Base-by-base conservation (phyloP, 805 yeast species). In the Saturnispora dispora region DNA sequence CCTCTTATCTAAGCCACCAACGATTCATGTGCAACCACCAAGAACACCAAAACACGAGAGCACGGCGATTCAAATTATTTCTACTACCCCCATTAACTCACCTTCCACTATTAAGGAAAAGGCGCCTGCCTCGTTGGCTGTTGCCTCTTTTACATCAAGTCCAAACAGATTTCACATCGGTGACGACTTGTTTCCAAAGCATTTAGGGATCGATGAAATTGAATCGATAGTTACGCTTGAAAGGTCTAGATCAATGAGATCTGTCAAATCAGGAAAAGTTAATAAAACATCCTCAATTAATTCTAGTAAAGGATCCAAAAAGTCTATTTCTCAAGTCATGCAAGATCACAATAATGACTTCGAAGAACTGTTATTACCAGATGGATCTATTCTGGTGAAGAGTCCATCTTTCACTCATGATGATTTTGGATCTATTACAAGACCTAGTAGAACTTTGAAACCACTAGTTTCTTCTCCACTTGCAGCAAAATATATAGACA, bases 211-310 rank as follows among this genome's bases (percentile, higher is more conserved):
- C 0, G 78, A 76, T 48, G 95, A 86, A 60, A 85, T 86, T 10
- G 86, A 83, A 56, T 81, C 86, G 45, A 86, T 86, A 52, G 83
- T 83, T 2, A 76, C 84, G 7, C 61, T 86, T 43, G 95, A 86
- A 63, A 73, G 90, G 53, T 77, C 85, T 7, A 61, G 80, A 47
- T 76, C 82, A 5, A 70, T 77, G 70, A 74, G 77, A 60, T 82
- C 88, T 0, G 63, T 74, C n/a, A 69, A 59, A 50, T 60, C 63
- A 8, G 18, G 35, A 5, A 48, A 53, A 32, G 13, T 25, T 4
- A n/a, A 37, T 17, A 37, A 37, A 5, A 18, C 46, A 7, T 25
- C 27, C 13, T 20, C 60, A 46, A 4, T 58, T 58, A 28, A 42
- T 7, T 45, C 50, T 10, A 44, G n/a, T 17, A 17, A 13, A 5